Base-by-base conservation (phyloP, 1,284 basidiomycete genomes). In the Rhodotorula sp. region DNA sequence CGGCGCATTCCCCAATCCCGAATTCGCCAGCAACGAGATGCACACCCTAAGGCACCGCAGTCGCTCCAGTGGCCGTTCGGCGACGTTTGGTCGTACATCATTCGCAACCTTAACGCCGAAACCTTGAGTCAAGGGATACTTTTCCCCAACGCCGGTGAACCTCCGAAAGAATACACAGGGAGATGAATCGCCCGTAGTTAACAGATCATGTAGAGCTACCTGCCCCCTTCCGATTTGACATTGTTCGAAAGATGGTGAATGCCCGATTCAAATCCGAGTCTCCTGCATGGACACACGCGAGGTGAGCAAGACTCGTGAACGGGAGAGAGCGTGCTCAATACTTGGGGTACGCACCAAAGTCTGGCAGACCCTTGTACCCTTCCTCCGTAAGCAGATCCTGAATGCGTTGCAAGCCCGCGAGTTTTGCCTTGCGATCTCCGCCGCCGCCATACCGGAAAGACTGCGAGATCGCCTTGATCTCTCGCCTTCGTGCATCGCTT, bases 351-450 rank as follows among this genome's bases (percentile, higher is more conserved):
- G 49, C 34, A 75, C 74, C 64, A 60, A 78, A 78, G 45, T 77
- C 76, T 0, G 77, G 77, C 62, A 77, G 50, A 1, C 74, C 76
- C 19, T 66, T 64, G 57, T 75, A 76, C 2, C 77, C 76, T 52
- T 78, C 77, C 58, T 72, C 64, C 19, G 72, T 60, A 7, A 76
- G 60, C 43, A 78, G 58, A 4, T 50, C 50, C 58, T 71, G 58
- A 3, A 78, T 72, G 50, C 76, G 65, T 56, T 76, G 73, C 57
- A 77, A 48, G 43, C 54, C 72, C 18, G 28, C 70, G 38, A 70
- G 45, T 23, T 70, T 75, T 59, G 45, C 69, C 48, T 61, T 50
- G 26, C 69, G 48, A 18, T 67, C 75, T 31, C 45, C 64, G 38
- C 49, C 60, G 3, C 72, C 70, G 8, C 59, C 71, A 21, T 47